Base-by-base conservation (phyloP, 768 basidiomycete species). In the Harrya chromipes region DNA sequence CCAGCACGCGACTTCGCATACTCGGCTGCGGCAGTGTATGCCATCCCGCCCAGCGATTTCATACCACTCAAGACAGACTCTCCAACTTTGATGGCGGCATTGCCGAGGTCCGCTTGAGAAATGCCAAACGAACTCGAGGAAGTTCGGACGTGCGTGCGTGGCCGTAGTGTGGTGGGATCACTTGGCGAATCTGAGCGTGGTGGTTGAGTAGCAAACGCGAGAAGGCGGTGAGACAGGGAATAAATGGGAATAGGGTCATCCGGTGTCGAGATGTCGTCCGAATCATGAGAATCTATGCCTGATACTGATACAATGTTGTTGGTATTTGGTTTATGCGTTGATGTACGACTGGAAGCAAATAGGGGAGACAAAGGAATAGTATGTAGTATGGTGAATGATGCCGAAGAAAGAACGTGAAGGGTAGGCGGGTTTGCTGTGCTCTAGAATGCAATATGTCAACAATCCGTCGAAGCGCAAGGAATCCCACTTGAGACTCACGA, bases 61-160 rank as follows among this genome's bases (percentile, higher is more conserved):
- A 87, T 77, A 17, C 84, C 83, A 55, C 74, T 82, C 49, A 85
- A 66, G 10, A 88, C 74, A 20, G 73, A 78, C 27, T 80, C 83
- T 19, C 84, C 83, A 2, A 83, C 78, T 54, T 74, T 81, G 46
- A 78, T 57, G 7, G 84, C 83, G 10, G 81, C 73, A 49, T 64
- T 73, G 14, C 82, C 78, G 2, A 82, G 53, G 40, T 83, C 79
- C 2, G 73, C 72, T 50, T 78, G 79, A 2, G 72, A 70, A 42
- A 73, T 65, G 23, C 67, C 64, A 27, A 71, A 67, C 5, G 58
- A 58, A 27, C 43, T 54, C 17, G 56, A 64, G 16, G 65, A 63
- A 49, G 53, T 51, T 51, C 59, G 59, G 55, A 46, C 46, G 47
- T 63, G 62, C 43, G 61, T 49, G 43, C 46, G 56, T 20, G 57